These are phyloP conservation scores for Phaeosphaeriaceae sp. DNA, from an alignment of 2,329 filamentous ascomycete genomes.

Conservation along the genomic window DNA sequence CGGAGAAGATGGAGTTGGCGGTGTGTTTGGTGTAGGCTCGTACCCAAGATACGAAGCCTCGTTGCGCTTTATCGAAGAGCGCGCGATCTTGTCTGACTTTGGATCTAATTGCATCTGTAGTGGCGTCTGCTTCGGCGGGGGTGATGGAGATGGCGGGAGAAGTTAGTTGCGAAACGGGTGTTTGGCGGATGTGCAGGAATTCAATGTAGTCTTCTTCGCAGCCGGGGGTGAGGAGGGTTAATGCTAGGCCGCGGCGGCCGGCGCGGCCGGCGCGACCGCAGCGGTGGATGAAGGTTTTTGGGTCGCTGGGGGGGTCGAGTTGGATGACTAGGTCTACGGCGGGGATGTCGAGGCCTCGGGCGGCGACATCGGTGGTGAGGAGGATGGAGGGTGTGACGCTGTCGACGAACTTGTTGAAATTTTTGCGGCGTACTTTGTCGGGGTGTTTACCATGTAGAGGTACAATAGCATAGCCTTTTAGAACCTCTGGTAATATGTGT, in stretches of 20 bases:
- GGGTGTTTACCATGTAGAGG: constrained; percentile 92
- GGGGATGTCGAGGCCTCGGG: constrained; percentile 88
- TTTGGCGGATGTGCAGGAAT: constrained; percentile 86
- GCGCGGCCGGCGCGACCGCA: constrained; percentile 69
- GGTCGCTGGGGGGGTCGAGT: constrained; percentile 83
- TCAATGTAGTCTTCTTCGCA: constrained; percentile 87
- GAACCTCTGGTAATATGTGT: constrained; percentile 73
- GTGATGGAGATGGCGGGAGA: constrained; percentile 64
- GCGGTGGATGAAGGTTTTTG: constrained; percentile 78
- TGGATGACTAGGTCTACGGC: constrained; percentile 91
- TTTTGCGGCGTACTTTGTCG: constrained; percentile 84
- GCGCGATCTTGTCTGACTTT: constrained; percentile 66
- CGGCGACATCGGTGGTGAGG: constrained; percentile 90
- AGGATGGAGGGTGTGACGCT: constrained; percentile 79
- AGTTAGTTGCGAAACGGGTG: constrained; percentile 72
- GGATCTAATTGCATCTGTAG: constrained; percentile 67
- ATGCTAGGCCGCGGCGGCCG: constrained; percentile 75
- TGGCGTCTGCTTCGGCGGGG: constrained; percentile 64
- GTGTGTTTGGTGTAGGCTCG: constrained; percentile 90
- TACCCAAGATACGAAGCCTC: constrained; percentile 92
- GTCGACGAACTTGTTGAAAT: constrained; percentile 80
- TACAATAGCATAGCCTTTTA: constrained; percentile 74
- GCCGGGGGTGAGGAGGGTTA: constrained; percentile 84
- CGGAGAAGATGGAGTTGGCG: constrained; percentile 87
- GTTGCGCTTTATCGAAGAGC: constrained; percentile 85